Percentiles rank a stretch among this genome's conserved stretches.
phyloP scores from a whole-genome alignment of 306 rosid species.

The Citrullus amarus region DNA sequence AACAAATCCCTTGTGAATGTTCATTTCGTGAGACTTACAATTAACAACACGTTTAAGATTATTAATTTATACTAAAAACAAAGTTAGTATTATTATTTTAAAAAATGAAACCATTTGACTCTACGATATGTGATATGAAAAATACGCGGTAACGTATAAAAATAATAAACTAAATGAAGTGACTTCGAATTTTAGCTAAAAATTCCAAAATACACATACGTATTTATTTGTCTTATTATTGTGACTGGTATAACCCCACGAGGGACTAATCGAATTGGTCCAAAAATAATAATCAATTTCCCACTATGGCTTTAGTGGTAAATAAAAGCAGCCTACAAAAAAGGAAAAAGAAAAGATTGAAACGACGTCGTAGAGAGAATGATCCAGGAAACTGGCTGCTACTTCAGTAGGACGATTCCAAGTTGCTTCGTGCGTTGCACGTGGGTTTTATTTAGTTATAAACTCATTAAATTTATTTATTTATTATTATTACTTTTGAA shows the following conservation, averaged over 20 bases:
- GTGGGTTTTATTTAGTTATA: not conserved
- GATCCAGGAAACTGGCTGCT: not conserved
- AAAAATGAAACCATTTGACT: not conserved
- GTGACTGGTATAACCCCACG: conserved; percentile 4
- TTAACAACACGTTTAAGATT: not conserved
- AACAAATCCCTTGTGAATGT: not conserved
- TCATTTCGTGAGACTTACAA: not conserved
- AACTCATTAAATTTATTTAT: not conserved
- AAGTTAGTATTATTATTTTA: no score
- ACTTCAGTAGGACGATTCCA: not conserved
- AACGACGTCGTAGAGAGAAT: not conserved
- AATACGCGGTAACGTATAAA: not conserved
- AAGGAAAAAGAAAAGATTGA: not conserved
- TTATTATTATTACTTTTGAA: not conserved
- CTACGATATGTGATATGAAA: not conserved
- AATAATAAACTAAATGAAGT: not conserved
- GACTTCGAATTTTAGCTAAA: not conserved
- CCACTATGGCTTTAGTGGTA: not conserved
- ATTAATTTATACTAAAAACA: no score
- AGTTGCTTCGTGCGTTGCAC: not conserved
- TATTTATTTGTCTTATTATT: not conserved
- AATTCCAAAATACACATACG: not conserved
- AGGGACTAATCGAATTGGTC: not conserved
- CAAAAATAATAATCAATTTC: not conserved
- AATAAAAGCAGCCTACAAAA: conserved; percentile 2